Evolutionary conservation across 1,284 basidiomycete species (phyloP), one percentile per base, ranked within the genome.

Genomic region (Jaminaea rosea): DNA sequence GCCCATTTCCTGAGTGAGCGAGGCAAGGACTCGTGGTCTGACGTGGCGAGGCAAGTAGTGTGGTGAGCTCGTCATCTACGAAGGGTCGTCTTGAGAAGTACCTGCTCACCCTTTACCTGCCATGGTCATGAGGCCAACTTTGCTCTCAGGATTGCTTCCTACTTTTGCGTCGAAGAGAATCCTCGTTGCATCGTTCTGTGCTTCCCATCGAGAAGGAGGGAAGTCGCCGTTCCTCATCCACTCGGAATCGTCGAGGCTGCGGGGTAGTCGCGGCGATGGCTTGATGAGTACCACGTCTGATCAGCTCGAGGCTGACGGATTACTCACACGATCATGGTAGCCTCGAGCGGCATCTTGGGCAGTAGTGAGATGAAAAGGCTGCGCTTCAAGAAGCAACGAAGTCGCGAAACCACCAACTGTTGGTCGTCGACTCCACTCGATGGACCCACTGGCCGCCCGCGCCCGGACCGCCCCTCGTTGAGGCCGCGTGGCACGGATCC

Each of bases 51-150:
- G 42, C 46, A 44, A 31, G 26, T 17, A 49, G 26, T 44, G n/a
- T n/a, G 17, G 49, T 28, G 28, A 27, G 42, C 34, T 28, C 13
- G 23, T 3, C 4, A 6, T 32, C 45, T 2, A 9, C 23, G 26
- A 32, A 13, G 23, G 9, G 45, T 34, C n/a, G 4, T 26, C 27
- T 46, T 17, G 52, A 4, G 46, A 42, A 49, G 23, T 46, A 44
- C 23, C 54, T 28, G 26, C 32, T 29, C 46, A 49, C 31, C 59
- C 49, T 50, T 27, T 63, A 9, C 77, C 84, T 24, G 90, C 93
- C 87, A 94, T 93, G 34, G 90, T 92, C 91, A 99, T 94, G 51
- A 97, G 77, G 5, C 93, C 93, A 49, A 96, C 91, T 13, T 89
- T 90, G 77, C 88, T 96, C 78, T 99, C 94, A 24, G 93, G 90